phyloP scores from a whole-genome alignment of 2,329 filamentous ascomycete genomes.

The Metarhizium humberi region DNA sequence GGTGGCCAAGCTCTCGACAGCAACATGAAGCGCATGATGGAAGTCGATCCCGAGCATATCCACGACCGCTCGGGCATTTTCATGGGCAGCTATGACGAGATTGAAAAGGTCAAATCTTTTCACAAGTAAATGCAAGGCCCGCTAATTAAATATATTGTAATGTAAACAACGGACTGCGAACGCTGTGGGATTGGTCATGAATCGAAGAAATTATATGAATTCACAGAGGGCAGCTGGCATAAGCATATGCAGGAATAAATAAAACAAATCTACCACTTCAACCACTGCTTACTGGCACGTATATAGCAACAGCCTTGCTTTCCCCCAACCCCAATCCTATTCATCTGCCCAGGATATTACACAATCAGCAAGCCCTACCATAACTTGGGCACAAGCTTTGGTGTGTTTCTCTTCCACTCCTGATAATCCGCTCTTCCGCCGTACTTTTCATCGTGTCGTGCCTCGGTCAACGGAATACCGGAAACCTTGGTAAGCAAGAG shows the following conservation, averaged over 20 bases:
- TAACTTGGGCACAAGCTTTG: conserved; percentile 54
- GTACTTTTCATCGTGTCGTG: conserved; percentile 58
- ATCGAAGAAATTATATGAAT: not conserved
- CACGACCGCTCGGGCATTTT: conserved; percentile 95
- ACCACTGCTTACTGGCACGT: too few relatives aligned
- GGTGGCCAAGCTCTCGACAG: conserved; percentile 89
- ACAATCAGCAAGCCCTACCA: conserved; percentile 17
- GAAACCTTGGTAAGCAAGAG: conserved; percentile 55
- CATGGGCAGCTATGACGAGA: conserved; percentile 87
- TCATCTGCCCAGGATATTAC: too few relatives aligned
- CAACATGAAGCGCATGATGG: conserved; percentile 83
- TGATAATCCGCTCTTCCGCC: conserved; percentile 56
- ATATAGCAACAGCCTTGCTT: too few relatives aligned
- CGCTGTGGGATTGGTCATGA: too few relatives aligned
- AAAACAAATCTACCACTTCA: not conserved
- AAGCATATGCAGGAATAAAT: not conserved
- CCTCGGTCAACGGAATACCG: conserved; percentile 57
- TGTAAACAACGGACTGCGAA: too few relatives aligned
- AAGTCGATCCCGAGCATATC: conserved; percentile 82
- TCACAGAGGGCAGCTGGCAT: not conserved
- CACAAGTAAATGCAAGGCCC: conserved; percentile 40
- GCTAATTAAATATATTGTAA: too few relatives aligned
- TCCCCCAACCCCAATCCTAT: not conserved
- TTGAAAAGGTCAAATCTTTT: conserved; percentile 86
- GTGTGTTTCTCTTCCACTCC: conserved; percentile 58